Evolutionary conservation across 2,329 filamentous ascomycete genomes (phyloP).

Genomic region (Coleophoma cylindrospora): DNA sequence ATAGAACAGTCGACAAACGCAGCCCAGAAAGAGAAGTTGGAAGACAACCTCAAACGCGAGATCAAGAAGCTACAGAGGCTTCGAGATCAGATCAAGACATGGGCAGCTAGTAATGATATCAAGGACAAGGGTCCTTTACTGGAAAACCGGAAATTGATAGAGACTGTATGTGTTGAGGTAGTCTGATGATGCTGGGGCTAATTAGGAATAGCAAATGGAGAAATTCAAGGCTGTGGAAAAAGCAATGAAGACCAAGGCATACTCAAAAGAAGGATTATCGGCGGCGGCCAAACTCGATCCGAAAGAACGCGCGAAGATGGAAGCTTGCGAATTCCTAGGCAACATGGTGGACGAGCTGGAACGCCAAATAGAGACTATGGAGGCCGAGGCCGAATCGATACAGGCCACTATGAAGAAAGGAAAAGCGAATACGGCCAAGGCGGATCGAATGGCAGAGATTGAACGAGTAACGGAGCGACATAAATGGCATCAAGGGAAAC

Average conservation of each 20-base stretch:
- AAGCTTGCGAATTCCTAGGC: constrained; percentile 80
- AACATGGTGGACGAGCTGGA: constrained; percentile 89
- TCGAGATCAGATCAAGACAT: constrained; percentile 99
- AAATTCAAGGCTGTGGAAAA: constrained; percentile 99
- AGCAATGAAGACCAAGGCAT: constrained; percentile 99
- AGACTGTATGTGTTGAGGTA: constrained; percentile 62
- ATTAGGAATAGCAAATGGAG: constrained; percentile 81
- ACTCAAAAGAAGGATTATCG: constrained; percentile 94
- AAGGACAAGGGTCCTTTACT: constrained; percentile 97
- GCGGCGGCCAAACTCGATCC: constrained; percentile 91
- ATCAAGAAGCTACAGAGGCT: constrained; percentile 99
- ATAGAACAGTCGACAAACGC: constrained; percentile 88
- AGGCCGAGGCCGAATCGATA: constrained; percentile 84
- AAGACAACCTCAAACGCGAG: constrained; percentile 97
- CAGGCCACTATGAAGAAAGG: constrained; percentile 91
- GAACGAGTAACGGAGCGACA: constrained; percentile 82
- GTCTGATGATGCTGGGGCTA: constrained; percentile 14
- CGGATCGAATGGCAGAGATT: constrained; percentile 83
- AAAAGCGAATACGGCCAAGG: constrained; percentile 79
- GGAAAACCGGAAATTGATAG: constrained; percentile 92
- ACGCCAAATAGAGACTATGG: constrained; percentile 85
- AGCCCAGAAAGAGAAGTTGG: constrained; percentile 95
- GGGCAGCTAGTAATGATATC: constrained; percentile 97
- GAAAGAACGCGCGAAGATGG: constrained; percentile 93
- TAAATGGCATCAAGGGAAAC: constrained; percentile 92